Percentiles rank a stretch among this genome's conserved stretches.
Evolutionary conservation across 805 yeast species (phyloP).

Genomic region (Saccharomyces mikatae): DNA sequence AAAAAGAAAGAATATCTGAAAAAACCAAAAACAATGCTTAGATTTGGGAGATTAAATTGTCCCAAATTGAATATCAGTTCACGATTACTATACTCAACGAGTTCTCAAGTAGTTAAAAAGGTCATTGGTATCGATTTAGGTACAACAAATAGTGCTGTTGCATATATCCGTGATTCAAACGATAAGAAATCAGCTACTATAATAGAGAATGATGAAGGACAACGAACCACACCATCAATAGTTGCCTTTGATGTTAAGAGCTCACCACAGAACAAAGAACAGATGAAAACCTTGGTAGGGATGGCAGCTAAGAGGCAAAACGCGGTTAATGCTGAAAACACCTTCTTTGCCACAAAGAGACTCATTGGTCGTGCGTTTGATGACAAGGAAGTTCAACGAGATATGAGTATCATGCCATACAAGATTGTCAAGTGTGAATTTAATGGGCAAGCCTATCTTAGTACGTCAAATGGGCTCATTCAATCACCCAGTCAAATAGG

Average conservation of each 20-base stretch:
- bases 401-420: slow-evolving; percentile 55
- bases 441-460: slow-evolving; percentile 66
- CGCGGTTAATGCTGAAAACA: slow-evolving; percentile 63
- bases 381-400: slow-evolving; percentile 65
- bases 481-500: slow-evolving; percentile 67
- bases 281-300: slow-evolving; percentile 48
- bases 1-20: not conserved
- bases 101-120: slow-evolving; percentile 11
- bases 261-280: slow-evolving; percentile 4
- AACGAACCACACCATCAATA: slow-evolving; percentile 71
- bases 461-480: slow-evolving; percentile 33
- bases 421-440: slow-evolving; percentile 44
- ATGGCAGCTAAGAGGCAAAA: slow-evolving; percentile 72
- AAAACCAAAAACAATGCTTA: not conserved
- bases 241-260: slow-evolving; percentile 50
- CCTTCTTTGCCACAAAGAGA: slow-evolving; percentile 77
- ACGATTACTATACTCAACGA: not conserved
- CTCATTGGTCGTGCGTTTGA: slow-evolving; percentile 64
- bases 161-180: slow-evolving; percentile 33
- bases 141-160: slow-evolving; percentile 82
- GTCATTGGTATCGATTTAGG: slow-evolving; percentile 81
- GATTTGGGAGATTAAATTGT: not conserved
- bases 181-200: slow-evolving; percentile 61
- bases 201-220: slow-evolving; percentile 66
- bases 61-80: not conserved